Percentiles rank a stretch among this genome's conserved stretches.
These are phyloP conservation scores for Luzula sylvatica DNA, from an alignment of 176 grass and related monocot species.

Conservation along the genomic window DNA sequence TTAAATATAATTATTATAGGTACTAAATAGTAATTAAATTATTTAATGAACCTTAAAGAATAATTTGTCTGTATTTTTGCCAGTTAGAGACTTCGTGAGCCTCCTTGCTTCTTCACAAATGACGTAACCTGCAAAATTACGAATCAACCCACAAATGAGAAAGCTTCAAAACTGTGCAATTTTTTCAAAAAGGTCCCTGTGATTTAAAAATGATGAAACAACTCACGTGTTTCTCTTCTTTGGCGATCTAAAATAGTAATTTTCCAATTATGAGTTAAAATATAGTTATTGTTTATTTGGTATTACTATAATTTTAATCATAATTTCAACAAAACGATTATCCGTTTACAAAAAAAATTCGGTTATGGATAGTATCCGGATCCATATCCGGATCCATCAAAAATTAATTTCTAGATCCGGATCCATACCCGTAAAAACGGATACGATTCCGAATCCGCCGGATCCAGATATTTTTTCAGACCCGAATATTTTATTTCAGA, in stretches of 20 bases:
- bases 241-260: slow-evolving; percentile 45
- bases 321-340: too few species aligned
- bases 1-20: slow-evolving; percentile 1
- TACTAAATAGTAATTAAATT: not conserved
- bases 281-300: too few species aligned
- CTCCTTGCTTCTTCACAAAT: slow-evolving; percentile 53
- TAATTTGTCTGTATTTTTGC: slow-evolving; percentile 64
- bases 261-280: too few species aligned
- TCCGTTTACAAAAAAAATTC: too few species aligned
- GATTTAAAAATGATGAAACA: not conserved
- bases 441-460: too few species aligned
- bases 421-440: too few species aligned
- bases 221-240: slow-evolving; percentile 64
- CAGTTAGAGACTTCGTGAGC: slow-evolving; percentile 37
- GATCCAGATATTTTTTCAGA: too few species aligned
- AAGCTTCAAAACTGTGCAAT: not conserved
- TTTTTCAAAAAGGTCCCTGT: not conserved
- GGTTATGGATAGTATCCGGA: too few species aligned
- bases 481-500: too few species aligned
- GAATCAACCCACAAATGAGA: not conserved
- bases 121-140: slow-evolving; percentile 51
- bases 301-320: too few species aligned
- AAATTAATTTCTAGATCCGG: too few species aligned
- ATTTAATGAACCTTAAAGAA: slow-evolving; percentile 68
- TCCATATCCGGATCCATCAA: too few species aligned